Base-by-base conservation (phyloP, 345 rosid species). In the Chamaenerion angustifolium region DNA sequence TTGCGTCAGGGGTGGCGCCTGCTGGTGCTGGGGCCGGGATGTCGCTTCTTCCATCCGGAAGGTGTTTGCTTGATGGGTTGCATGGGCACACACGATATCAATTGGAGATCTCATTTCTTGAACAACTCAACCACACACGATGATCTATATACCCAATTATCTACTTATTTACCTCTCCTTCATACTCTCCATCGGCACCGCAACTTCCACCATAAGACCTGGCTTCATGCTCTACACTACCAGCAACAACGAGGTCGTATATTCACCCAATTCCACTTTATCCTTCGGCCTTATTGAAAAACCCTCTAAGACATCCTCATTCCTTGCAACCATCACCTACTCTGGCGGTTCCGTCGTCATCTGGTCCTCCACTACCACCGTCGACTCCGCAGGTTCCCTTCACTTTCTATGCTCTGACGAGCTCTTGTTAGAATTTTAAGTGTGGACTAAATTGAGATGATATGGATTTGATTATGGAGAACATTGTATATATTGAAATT, bases 331-430 rank as follows among this genome's bases (percentile, higher is more conserved):
- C 57, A 59, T 85, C 76, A 47, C 66, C 45, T 79, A 66, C 65
- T 17, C 59, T 16, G 75, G 80, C 44, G 50, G 40, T 23, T 57
- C 71, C 17, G 54, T 66, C 42, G 59, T 67, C 10, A 42, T 79
- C 49, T 85, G 87, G 87, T 63, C 71, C 2, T 68, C 78, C 16
- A 18, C 3, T 25, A 56, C 59, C 57, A 16, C 62, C 46, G 80
- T 78, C 6, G 94, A 78, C 52, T 65, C 75, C 11, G 56, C 63
- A 13, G 86, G 69, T 7, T 48, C 74, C 60, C 72, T 84, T 46
- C 74, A 21, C 14, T 64, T 81, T 46, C 73, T 58, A 66, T 18
- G 71, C 68, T 41, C 52, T 42, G 94, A 88, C 16, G 49, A 70
- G 40, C 78, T 81, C 66, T n/a, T n/a, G n/a, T n/a, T n/a, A n/a